phyloP scores from a whole-genome alignment of 768 basidiomycete genomes.

The Tylopilus plumbeoviolaceoides region DNA sequence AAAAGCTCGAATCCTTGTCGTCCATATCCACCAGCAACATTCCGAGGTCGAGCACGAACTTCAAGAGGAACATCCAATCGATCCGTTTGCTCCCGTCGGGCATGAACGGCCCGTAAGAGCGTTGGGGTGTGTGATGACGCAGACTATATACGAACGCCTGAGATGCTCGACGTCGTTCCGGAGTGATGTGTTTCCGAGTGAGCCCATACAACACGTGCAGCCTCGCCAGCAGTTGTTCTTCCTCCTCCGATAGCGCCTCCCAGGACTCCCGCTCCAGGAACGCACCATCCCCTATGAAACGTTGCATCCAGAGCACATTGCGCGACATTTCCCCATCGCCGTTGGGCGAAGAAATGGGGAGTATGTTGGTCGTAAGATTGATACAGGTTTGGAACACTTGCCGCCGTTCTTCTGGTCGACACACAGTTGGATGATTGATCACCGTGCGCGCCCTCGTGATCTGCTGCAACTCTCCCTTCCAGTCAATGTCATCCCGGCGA shows the following conservation, averaged over 20 bases:
- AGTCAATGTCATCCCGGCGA: constrained; percentile 36
- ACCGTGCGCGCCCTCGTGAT: constrained; percentile 53
- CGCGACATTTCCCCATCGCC: constrained; percentile 34
- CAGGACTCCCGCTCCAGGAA: constrained; percentile 40
- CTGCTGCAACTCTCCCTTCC: constrained; percentile 51
- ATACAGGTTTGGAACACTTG: constrained; percentile 46
- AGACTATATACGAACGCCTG: constrained; percentile 61
- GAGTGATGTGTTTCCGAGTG: constrained; percentile 40
- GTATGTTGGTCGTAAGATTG: constrained; percentile 42
- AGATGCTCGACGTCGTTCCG: constrained; percentile 34
- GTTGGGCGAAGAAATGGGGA: constrained; percentile 32
- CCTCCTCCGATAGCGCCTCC: constrained; percentile 33
- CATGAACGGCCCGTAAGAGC: constrained; percentile 55
- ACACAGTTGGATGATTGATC: constrained; percentile 31
- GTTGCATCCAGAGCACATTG: constrained; percentile 51
- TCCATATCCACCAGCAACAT: constrained; percentile 46
- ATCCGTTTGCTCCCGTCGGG: constrained; percentile 40
- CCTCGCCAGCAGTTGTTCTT: constrained; percentile 41
- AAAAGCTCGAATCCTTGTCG: constrained; percentile 31
- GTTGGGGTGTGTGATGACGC: constrained; percentile 48
- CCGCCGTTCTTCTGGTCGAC: constrained; percentile 42
- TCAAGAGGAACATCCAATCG: constrained; percentile 59
- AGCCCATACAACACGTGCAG: constrained; percentile 58
- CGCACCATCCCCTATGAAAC: constrained; percentile 37
- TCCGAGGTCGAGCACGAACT: constrained; percentile 52